Evolutionary conservation across 1,139 yeast genomes (phyloP).

Genomic region (Ogataea hybrid): DNA sequence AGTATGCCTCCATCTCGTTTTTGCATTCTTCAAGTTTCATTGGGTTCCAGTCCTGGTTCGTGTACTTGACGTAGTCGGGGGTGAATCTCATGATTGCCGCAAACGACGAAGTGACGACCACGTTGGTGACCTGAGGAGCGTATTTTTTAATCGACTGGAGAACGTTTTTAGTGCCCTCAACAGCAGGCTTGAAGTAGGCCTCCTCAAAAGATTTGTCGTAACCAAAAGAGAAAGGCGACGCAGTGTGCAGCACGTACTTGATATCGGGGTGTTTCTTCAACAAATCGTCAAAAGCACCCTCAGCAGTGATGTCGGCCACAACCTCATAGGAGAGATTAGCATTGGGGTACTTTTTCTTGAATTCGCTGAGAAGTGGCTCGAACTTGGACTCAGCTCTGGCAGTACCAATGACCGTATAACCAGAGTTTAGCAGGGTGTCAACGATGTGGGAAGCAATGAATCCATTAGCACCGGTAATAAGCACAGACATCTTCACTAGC

Average conservation of each 20-base stretch:
- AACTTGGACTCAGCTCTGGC: conserved; percentile 36
- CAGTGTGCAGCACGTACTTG: conserved; percentile 56
- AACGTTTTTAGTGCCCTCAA: conserved; percentile 46
- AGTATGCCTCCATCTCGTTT: conserved; percentile 33
- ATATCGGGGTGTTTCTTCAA: conserved; percentile 47
- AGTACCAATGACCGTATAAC: conserved; percentile 37
- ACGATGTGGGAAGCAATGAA: conserved; percentile 32
- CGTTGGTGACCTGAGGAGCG: conserved; percentile 47
- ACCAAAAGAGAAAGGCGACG: conserved; percentile 45
- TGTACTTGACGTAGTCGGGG: conserved; percentile 11
- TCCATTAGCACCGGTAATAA: conserved; percentile 27
- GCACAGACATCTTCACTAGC: conserved; percentile 7
- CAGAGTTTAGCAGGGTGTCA: conserved; percentile 21
- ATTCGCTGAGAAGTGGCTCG: conserved; percentile 26
- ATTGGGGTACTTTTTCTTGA: conserved; percentile 28
- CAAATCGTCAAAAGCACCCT: conserved; percentile 40
- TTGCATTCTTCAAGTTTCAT: conserved; percentile 38
- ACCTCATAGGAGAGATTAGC: conserved; percentile 33
- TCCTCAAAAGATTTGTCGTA: conserved; percentile 16
- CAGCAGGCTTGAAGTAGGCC: conserved; percentile 43
- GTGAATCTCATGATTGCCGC: conserved; percentile 40
- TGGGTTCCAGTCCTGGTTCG: conserved; percentile 39
- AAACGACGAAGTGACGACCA: conserved; percentile 56
- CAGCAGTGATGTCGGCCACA: conserved; percentile 35
- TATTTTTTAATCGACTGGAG: conserved; percentile 39